Conservation (phyloP, 768 basidiomycete species). For the Leccinum boreale region DNA sequence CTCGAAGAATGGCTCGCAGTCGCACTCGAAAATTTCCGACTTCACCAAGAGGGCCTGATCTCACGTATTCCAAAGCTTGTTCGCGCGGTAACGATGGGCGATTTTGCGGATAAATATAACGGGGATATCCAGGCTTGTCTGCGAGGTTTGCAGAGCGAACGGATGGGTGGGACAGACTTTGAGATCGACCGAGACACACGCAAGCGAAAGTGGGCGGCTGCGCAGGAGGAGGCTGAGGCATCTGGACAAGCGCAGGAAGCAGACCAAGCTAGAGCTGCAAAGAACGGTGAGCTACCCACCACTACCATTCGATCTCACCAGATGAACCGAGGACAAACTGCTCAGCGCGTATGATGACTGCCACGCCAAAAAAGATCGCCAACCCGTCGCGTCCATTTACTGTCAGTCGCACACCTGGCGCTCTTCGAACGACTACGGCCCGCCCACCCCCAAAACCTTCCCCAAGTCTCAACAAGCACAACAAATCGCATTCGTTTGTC, state of each 20-base stretch:
- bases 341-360: conserved; percentile 43
- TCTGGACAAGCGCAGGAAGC: conserved; percentile 27
- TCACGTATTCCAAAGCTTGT: conserved; percentile 74
- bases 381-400: conserved; percentile 40
- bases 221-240: conserved; percentile 50
- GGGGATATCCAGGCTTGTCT: conserved; percentile 72
- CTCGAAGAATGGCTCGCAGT: conserved; percentile 74
- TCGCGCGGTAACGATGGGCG: conserved; percentile 67
- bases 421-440: conserved; percentile 26
- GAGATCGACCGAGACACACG: conserved; percentile 66
- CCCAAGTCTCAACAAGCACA: conserved; percentile 35
- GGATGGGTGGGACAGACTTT: conserved; percentile 47
- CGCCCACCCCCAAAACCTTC: conserved; percentile 32
- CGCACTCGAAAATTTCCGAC: conserved; percentile 68
- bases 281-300: conserved; percentile 46
- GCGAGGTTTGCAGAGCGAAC: conserved; percentile 64
- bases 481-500: conserved; percentile 24
- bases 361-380: conserved; percentile 50
- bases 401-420: conserved; percentile 42
- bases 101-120: conserved; percentile 75
- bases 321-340: background rate
- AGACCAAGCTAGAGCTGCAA: conserved; percentile 41
- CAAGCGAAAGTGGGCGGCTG: conserved; percentile 76
- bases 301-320: background rate
- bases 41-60: conserved; percentile 73